Conservation (phyloP, 2,329 filamentous ascomycete genomes). For the Arthrobotrys musiformis region DNA sequence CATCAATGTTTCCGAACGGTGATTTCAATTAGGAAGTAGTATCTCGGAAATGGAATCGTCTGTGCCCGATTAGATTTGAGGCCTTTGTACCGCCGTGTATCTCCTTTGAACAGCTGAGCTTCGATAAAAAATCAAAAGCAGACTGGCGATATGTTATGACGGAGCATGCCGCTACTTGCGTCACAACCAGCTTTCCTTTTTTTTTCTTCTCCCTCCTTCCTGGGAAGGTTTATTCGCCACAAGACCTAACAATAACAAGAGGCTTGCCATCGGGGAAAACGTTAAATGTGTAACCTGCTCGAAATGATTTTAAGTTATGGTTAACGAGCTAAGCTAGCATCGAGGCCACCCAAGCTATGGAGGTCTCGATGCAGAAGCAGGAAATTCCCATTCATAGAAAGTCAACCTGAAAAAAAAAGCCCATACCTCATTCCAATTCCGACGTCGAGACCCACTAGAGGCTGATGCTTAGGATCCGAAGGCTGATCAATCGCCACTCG, state of each 20-base stretch:
- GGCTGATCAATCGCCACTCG: conserved; percentile 5
- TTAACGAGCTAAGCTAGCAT: background rate
- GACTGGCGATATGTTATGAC: conserved; percentile 6
- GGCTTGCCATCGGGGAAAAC: conserved; percentile 15
- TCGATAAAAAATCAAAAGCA: background rate
- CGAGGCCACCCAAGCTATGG: conserved; percentile 10
- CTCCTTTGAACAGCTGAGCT: background rate
- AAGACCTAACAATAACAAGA: background rate
- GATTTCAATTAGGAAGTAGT: conserved; percentile 11
- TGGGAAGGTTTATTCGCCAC: conserved; percentile 30
- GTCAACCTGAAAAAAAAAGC: conserved; percentile 5
- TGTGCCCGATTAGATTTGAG: background rate
- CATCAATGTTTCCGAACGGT: conserved; percentile 13
- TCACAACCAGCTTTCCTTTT: conserved; percentile 14
- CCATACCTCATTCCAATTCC: conserved; percentile 42
- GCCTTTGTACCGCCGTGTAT: background rate
- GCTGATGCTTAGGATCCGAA: background rate
- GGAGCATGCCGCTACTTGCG: conserved; percentile 42
- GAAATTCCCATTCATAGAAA: conserved; percentile 36
- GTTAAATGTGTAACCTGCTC: conserved; percentile 38
- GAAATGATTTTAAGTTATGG: conserved; percentile 12
- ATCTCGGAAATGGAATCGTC: conserved; percentile 8
- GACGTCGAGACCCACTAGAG: background rate
- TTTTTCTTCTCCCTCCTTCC: background rate
- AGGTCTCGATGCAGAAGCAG: conserved; percentile 25